These are phyloP conservation scores for Primulina tabacum DNA, from an alignment of 257 asterid genomes.

Conservation along the genomic window DNA sequence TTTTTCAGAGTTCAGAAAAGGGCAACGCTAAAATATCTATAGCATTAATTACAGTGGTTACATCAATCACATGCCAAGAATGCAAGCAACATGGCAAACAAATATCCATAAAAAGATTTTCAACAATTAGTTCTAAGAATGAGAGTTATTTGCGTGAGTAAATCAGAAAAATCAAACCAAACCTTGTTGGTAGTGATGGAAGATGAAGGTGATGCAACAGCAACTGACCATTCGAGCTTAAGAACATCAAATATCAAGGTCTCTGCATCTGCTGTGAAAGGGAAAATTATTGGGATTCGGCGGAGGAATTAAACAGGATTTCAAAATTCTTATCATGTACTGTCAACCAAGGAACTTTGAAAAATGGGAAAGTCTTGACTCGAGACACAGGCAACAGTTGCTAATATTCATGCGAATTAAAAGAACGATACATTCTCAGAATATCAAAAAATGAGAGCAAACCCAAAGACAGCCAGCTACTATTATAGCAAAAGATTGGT, in stretches of 20 bases:
- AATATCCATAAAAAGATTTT: not conserved
- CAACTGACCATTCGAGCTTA: slow-evolving; percentile 87
- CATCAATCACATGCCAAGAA: not conserved
- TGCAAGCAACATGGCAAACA: not conserved
- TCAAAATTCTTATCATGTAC: not conserved
- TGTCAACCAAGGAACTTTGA: slow-evolving; percentile 7
- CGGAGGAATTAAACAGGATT: slow-evolving; percentile 8
- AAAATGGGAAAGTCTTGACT: not conserved
- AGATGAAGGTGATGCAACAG: slow-evolving; percentile 72
- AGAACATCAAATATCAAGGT: slow-evolving; percentile 81
- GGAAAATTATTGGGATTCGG: slow-evolving; percentile 2
- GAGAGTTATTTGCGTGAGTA: slow-evolving; percentile 17
- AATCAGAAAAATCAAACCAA: slow-evolving; percentile 20
- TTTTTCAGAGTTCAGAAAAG: not conserved
- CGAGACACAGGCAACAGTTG: slow-evolving; percentile 1
- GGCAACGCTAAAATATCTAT: not conserved
- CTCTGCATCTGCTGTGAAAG: slow-evolving; percentile 73
- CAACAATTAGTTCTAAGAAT: slow-evolving; percentile 15
- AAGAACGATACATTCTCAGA: slow-evolving; percentile 7
- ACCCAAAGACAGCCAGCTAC: slow-evolving; percentile 18
- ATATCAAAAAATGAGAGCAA: not conserved
- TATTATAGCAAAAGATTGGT: slow-evolving; percentile 10
- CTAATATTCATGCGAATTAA: slow-evolving; percentile 1
- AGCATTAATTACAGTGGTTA: not conserved
- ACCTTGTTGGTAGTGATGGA: slow-evolving; percentile 91